Percentiles rank a stretch among this genome's conserved stretches.
These are phyloP conservation scores for Exophiala aquamarina DNA, from an alignment of 2,329 filamentous ascomycete species.

Conservation along the genomic window DNA sequence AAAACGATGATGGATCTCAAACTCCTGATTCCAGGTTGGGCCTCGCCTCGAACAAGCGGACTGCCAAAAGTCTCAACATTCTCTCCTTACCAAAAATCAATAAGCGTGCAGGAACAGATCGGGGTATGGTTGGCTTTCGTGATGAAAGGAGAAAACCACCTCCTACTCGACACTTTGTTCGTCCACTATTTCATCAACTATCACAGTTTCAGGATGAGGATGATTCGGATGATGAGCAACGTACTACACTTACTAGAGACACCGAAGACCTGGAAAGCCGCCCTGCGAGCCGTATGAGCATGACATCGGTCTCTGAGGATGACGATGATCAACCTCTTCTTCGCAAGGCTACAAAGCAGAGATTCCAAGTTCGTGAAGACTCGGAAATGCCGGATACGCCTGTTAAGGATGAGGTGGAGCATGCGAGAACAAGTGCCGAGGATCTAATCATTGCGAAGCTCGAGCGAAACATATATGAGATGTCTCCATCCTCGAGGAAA, in stretches of 20 bases:
- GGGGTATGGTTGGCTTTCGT: constrained; percentile 63
- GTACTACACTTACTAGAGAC: constrained; percentile 67
- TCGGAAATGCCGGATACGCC: constrained; percentile 28
- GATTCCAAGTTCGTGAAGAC: constrained; percentile 26
- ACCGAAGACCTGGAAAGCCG: constrained; percentile 85
- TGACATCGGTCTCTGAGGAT: constrained; percentile 53
- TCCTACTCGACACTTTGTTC: constrained; percentile 62
- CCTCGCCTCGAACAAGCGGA: constrained; percentile 35
- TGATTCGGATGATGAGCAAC: constrained; percentile 82
- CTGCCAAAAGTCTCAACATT: constrained; percentile 52
- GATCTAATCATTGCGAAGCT: constrained; percentile 30
- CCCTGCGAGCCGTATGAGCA: constrained; percentile 69
- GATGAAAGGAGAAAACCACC: constrained; percentile 65
- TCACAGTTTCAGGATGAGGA: constrained; percentile 75
- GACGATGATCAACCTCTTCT: constrained; percentile 44
- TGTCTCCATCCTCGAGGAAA: constrained; percentile 62
- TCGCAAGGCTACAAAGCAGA: constrained; percentile 26
- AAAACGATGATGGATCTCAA: constrained; percentile 61
- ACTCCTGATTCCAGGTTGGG: constrained; percentile 60
- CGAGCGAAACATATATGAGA: constrained; percentile 43
- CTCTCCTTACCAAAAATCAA: constrained; percentile 72
- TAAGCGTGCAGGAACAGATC: constrained; percentile 61
- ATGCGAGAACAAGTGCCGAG: constrained; percentile 23
- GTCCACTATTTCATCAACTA: constrained; percentile 78
- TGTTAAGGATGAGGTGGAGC: constrained; percentile 28